Conservation (phyloP, 2,329 filamentous ascomycete species). For the Fusarium burgessii region DNA sequence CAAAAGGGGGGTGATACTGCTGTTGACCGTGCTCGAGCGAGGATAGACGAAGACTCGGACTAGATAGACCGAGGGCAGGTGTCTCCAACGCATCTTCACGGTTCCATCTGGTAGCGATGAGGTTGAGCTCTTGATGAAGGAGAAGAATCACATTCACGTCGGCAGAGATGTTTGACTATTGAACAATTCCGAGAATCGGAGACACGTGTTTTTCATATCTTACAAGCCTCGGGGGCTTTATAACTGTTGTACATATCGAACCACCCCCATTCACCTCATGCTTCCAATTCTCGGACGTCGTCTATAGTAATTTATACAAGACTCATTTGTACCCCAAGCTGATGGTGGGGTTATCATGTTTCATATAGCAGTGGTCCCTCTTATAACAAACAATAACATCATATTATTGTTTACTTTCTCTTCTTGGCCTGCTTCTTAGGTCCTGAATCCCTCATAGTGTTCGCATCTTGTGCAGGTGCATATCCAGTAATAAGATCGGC, state of each 20-base stretch:
- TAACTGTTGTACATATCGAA: slow-evolving; percentile 52
- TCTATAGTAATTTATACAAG: slow-evolving; percentile 39
- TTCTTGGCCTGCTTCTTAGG: slow-evolving; percentile 60
- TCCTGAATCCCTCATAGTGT: slow-evolving; percentile 52
- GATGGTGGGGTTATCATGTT: neutral
- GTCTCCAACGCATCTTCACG: slow-evolving; percentile 25
- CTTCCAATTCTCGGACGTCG: slow-evolving; percentile 23
- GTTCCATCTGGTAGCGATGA: slow-evolving; percentile 26
- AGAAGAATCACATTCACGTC: slow-evolving; percentile 16
- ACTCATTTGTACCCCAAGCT: slow-evolving; percentile 26
- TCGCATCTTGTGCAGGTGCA: slow-evolving; percentile 53
- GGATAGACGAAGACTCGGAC: slow-evolving; percentile 71
- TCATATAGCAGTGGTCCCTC: neutral
- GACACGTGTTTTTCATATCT: slow-evolving; percentile 50
- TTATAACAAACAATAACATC: slow-evolving; percentile 5
- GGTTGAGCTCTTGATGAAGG: slow-evolving; percentile 10
- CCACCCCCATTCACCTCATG: slow-evolving; percentile 39
- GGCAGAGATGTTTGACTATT: slow-evolving; percentile 34
- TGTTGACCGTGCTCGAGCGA: slow-evolving; percentile 69
- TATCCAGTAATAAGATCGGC: slow-evolving; percentile 65
- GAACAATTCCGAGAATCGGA: slow-evolving; percentile 42
- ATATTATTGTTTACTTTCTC: slow-evolving; percentile 57
- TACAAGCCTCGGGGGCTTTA: slow-evolving; percentile 50
- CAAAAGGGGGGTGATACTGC: slow-evolving; percentile 68
- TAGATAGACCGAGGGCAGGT: slow-evolving; percentile 49